Evolutionary conservation across 116 monocot genomes (phyloP).

Genomic region (Papilionanthe hybrid): DNA sequence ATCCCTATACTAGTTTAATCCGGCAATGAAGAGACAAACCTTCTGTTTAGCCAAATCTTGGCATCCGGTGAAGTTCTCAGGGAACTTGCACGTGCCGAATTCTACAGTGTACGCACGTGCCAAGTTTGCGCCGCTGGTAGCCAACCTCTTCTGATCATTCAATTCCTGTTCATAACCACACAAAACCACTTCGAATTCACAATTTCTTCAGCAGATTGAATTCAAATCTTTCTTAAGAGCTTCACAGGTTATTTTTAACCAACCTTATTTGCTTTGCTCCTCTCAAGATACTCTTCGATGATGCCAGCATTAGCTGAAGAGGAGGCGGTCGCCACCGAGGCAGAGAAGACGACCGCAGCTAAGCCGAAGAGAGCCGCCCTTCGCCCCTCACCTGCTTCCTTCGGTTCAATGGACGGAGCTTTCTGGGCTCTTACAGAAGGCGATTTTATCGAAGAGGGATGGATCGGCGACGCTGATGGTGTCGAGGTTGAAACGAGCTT

Average conservation of each 20-base stretch:
- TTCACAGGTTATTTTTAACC: background rate
- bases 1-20: no score
- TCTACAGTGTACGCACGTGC: slow-evolving; percentile 94
- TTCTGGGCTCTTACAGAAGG: slow-evolving; percentile 42
- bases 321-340: slow-evolving; percentile 34
- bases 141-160: slow-evolving; percentile 96
- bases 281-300: slow-evolving; percentile 89
- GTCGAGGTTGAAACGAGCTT: slow-evolving; percentile 26
- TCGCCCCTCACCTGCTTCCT: slow-evolving; percentile 42
- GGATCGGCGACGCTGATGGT: slow-evolving; percentile 14
- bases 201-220: background rate
- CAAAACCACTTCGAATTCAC: background rate
- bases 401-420: slow-evolving; percentile 8
- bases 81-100: slow-evolving; percentile 93
- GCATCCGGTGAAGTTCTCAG: slow-evolving; percentile 97
- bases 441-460: slow-evolving; percentile 19
- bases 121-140: slow-evolving; percentile 91
- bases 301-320: slow-evolving; percentile 64
- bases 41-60: slow-evolving; percentile 95
- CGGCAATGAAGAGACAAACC: slow-evolving; percentile 30
- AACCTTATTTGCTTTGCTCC: slow-evolving; percentile 96
- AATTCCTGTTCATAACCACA: slow-evolving; percentile 48
- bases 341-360: slow-evolving; percentile 56
- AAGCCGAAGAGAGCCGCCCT: slow-evolving; percentile 71
- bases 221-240: no score